Base-by-base conservation (phyloP, 306 rosid species). In the Lupinus albus region DNA sequence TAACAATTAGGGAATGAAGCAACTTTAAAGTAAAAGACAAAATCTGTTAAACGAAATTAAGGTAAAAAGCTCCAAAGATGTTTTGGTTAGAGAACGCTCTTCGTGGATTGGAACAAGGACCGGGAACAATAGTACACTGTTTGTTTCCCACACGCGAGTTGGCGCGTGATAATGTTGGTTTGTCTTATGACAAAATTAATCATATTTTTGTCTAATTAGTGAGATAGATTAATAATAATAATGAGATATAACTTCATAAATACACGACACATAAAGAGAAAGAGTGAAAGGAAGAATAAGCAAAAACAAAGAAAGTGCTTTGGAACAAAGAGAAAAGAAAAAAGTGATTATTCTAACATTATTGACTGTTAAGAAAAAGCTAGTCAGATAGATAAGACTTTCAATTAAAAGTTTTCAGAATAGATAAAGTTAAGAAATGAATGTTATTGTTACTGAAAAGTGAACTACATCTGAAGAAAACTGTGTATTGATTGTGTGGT, bases 301-400 rank as follows among this genome's bases (percentile, higher is more conserved):
- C 36, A 65, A 25, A 65, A 25, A 11, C 12, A 50, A 12, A 25
- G 8, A 6, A n/a, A 16, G 35, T 12, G 33, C 0, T 44, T 38
- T 11, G 44, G 6, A 11, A 0, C 9, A 51, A 25, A 12, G 53
- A 28, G 16, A 57, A 62, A 14, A 44, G n/a, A n/a, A 44, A 18
- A 3, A 55, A 52, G 46, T 55, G 62, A 1, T 61, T 49, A n/a
- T 62, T 62, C 25, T 69, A 58, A 71, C 13, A 48, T 49, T 48
- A 78, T 81, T 80, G 83, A 76, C 81, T 63, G 76, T 30, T 32
- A 35, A 46, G 60, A 47, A 55, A 25, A 64, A 64, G 44, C 48
- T 13, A 66, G 61, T 7, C 33, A 67, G 76, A 65, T 50, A 77
- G 76, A 77, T 61, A 39, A 59, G 72, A 67, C 71, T 5, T 32